phyloP scores from a whole-genome alignment of 2,329 filamentous ascomycete genomes.

The Neonectria sp. region DNA sequence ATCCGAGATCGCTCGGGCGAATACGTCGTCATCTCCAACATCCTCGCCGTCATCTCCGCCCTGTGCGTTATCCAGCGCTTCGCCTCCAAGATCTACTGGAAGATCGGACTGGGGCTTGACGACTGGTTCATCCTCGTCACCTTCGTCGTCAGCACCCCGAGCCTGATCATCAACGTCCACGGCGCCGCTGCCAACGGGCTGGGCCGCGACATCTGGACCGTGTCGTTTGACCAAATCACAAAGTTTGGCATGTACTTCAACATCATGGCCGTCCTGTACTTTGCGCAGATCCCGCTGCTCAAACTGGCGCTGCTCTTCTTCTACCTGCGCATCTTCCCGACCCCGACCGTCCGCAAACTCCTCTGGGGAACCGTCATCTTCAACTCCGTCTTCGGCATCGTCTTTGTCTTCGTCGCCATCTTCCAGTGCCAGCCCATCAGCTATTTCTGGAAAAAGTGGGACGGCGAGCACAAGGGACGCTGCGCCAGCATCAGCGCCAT shows the following conservation, averaged over 20 bases:
- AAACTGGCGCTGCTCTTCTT: slow-evolving; percentile 69
- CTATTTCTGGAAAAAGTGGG: slow-evolving; percentile 69
- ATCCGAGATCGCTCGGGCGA: slow-evolving; percentile 49
- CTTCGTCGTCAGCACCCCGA: slow-evolving; percentile 48
- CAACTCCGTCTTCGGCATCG: slow-evolving; percentile 56
- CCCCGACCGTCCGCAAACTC: slow-evolving; percentile 53
- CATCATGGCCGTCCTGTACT: slow-evolving; percentile 61
- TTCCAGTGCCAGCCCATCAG: slow-evolving; percentile 68
- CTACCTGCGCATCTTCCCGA: slow-evolving; percentile 69
- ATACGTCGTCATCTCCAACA: slow-evolving; percentile 53
- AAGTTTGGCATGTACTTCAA: slow-evolving; percentile 61
- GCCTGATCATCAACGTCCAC: slow-evolving; percentile 50
- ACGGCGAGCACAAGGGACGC: slow-evolving; percentile 60
- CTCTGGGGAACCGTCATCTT: slow-evolving; percentile 61
- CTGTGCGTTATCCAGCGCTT: slow-evolving; percentile 61
- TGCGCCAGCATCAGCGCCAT: slow-evolving; percentile 67
- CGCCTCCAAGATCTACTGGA: slow-evolving; percentile 52
- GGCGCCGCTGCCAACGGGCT: slow-evolving; percentile 58
- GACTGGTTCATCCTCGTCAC: slow-evolving; percentile 55
- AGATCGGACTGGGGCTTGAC: slow-evolving; percentile 55
- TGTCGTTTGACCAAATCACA: slow-evolving; percentile 58
- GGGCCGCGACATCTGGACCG: slow-evolving; percentile 67
- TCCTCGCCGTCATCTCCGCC: slow-evolving; percentile 54
- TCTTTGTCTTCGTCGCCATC: slow-evolving; percentile 60
- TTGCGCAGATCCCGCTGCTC: slow-evolving; percentile 60